A percentile compares a stretch with the other conserved stretches of the same genome.
Conservation (phyloP, 139 green algal genomes). For the Micractinium sp. region DNA sequence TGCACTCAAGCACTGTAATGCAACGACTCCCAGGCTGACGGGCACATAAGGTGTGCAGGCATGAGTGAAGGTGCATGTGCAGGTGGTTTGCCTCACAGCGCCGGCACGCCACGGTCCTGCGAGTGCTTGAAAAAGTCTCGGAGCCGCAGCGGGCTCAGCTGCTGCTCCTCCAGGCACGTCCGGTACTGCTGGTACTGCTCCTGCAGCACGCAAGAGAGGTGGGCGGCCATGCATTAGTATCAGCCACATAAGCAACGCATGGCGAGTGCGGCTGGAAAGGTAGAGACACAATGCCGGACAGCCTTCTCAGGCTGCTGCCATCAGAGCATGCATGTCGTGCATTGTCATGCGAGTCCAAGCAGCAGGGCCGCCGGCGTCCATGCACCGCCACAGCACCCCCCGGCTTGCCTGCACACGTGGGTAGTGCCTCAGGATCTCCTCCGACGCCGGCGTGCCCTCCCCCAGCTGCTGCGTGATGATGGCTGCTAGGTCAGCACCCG, state of each 20-base stretch:
- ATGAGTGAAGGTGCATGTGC: too few relatives aligned
- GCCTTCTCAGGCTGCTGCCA: not conserved
- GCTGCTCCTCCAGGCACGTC: not conserved
- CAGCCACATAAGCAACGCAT: too few relatives aligned
- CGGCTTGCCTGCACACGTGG: constrained; percentile 21
- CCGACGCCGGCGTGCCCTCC: not conserved
- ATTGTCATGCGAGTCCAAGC: not conserved
- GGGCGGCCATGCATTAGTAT: too few relatives aligned
- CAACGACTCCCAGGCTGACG: too few relatives aligned
- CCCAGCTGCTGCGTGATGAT: constrained; percentile 28
- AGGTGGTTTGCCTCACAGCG: too few relatives aligned
- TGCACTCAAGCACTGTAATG: too few relatives aligned
- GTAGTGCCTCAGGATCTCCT: constrained; percentile 27
- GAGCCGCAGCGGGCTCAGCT: constrained; percentile 9
- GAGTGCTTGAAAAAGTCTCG: constrained; percentile 21
- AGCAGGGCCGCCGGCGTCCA: not conserved
- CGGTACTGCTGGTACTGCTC: constrained; percentile 16
- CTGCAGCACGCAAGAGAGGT: not conserved
- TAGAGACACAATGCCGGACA: not conserved
- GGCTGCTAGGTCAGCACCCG: constrained; percentile 1
- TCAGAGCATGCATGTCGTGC: not conserved
- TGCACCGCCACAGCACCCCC: not conserved
- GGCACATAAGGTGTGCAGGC: too few relatives aligned
- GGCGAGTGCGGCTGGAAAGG: too few relatives aligned
- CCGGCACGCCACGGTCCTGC: constrained; percentile 4